phyloP scores from a whole-genome alignment of 208 protist species.

The Acanthamoeba lugdunensis region DNA sequence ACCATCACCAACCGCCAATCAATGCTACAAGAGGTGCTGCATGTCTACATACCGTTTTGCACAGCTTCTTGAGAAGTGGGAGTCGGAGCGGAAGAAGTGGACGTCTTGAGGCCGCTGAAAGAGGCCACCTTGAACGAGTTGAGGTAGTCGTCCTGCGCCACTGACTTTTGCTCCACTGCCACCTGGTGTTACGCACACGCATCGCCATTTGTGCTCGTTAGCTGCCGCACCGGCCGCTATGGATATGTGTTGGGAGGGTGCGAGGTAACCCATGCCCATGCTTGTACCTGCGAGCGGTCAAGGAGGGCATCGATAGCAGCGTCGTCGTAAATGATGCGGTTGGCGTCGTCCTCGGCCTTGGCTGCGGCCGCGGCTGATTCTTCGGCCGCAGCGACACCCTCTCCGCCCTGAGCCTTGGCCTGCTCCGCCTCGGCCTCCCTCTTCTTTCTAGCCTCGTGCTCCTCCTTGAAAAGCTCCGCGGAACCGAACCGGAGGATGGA shows the following conservation, averaged over 20 bases:
- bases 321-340: constrained; percentile 73
- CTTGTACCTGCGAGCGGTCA: constrained; percentile 66
- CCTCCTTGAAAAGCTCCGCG: constrained; percentile 63
- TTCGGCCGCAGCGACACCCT: neutral
- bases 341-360: constrained; percentile 7
- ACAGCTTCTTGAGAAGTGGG: neutral
- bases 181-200: neutral
- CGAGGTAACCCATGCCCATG: neutral
- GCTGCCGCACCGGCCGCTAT: no score
- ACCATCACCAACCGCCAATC: neutral
- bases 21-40: neutral
- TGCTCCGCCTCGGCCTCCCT: neutral
- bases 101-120: constrained; percentile 21
- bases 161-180: constrained; percentile 2
- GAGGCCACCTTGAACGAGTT: constrained; percentile 76
- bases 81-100: neutral
- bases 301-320: constrained; percentile 70
- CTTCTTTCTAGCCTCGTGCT: neutral
- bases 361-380: neutral
- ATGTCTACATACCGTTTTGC: neutral
- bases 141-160: constrained; percentile 69
- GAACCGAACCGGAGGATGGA: constrained; percentile 72
- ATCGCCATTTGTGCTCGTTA: neutral
- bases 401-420: neutral
- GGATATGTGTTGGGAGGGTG: neutral